Base-by-base conservation (phyloP, 208 protist species). In the Trypanosoma brucei region DNA sequence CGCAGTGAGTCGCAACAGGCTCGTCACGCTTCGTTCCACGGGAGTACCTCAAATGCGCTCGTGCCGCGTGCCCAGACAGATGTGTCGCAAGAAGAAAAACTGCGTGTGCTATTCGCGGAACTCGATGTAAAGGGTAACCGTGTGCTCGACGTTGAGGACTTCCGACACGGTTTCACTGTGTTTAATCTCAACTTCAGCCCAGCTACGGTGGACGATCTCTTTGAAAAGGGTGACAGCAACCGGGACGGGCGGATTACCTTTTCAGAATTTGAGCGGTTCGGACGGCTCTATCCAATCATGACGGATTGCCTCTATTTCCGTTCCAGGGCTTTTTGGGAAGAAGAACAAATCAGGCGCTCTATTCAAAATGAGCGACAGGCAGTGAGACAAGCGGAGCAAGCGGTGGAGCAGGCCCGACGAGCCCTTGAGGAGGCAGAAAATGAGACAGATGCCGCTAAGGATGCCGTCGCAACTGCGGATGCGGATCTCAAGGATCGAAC, bases 241-340 rank as follows among this genome's bases (percentile, higher is more conserved):
- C 77, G 69, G 55, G 91, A 96, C 67, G 73, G 77, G 53, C 75
- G 76, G 58, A 92, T 96, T 60, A 88, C 83, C 37, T 93, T 84
- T 68, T 76, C 84, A 8, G 88, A 96, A 83, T 96, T 93, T 68
- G 88, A 94, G 81, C 88, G 86, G 53, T 94, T 96, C 71, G 81
- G 79, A 4, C 72, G 79, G 13, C 61, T 91, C 13, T 96, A 96
- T 72, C 91, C 91, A 34, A 96, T 94, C 71, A 91, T 96, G 85
- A 85, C 68, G 31, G 88, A 96, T 74, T 94, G 87, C 67, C 76
- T 96, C 22, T 96, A 85, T 72, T 93, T 91, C 72, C 85, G 91
- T 59, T 90, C 77, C 53, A 94, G 93, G 79, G 88, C 88, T n/a
- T 92, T 92, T 65, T 94, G 88, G 88, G 86, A 93, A 54, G 88